Evolutionary conservation across 73 alveolate species (phyloP).

Genomic region (Stentor coeruleus): DNA sequence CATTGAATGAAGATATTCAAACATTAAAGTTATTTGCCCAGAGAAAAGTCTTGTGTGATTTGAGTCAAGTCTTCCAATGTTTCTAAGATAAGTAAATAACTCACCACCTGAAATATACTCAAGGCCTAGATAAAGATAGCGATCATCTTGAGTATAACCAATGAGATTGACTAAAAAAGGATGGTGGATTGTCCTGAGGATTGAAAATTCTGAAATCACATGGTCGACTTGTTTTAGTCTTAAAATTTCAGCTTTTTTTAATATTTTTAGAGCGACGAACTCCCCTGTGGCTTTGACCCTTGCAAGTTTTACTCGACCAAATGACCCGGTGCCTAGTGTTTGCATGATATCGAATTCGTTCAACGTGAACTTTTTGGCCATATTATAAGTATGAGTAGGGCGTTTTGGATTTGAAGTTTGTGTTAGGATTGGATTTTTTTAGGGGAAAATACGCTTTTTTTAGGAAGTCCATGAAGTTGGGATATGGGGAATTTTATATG

Average conservation of each 20-base stretch:
- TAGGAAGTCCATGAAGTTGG: background rate
- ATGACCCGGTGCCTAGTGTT: constrained; percentile 96
- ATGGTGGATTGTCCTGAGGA: constrained; percentile 88
- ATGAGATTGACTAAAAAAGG: constrained; percentile 79
- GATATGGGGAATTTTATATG: too few relatives aligned
- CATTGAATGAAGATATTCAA: constrained; percentile 91
- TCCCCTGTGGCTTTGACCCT: constrained; percentile 75
- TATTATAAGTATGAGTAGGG: background rate
- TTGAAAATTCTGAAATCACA: constrained; percentile 91
- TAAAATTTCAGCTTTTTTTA: constrained; percentile 91
- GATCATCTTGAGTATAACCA: constrained; percentile 82
- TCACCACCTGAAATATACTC: constrained; percentile 96
- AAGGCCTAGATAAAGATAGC: constrained; percentile 81
- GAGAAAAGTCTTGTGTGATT: constrained; percentile 61
- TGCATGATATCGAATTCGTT: constrained; percentile 78
- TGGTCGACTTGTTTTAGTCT: constrained; percentile 93
- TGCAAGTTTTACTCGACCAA: constrained; percentile 82
- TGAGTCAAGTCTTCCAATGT: constrained; percentile 56
- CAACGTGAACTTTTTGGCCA: constrained; percentile 27
- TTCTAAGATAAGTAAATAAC: constrained; percentile 64
- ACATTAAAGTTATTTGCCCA: constrained; percentile 64
- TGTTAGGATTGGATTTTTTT: background rate
- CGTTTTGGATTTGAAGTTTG: background rate
- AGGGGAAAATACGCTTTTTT: background rate
- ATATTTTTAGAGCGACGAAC: constrained; percentile 86